Conservation (phyloP, 257 asterid species). For the Agastache rugosa region DNA sequence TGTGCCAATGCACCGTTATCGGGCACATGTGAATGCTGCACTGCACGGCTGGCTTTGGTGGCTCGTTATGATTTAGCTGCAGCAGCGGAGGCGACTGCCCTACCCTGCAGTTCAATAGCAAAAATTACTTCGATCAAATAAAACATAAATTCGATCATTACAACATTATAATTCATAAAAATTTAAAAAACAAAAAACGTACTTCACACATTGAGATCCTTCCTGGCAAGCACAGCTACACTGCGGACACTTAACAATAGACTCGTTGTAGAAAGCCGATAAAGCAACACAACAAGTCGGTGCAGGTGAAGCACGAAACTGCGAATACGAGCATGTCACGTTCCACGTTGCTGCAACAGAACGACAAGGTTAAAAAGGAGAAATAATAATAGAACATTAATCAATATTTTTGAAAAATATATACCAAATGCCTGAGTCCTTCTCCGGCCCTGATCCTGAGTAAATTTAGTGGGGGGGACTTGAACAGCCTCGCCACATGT, state of each 20-base stretch:
- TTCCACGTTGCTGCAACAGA: slow-evolving; percentile 69
- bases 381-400: too few species aligned
- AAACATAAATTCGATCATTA: not conserved
- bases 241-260: slow-evolving; percentile 65
- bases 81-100: slow-evolving; percentile 55
- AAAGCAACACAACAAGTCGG: slow-evolving; percentile 82
- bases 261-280: slow-evolving; percentile 72
- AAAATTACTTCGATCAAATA: too few species aligned
- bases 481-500: slow-evolving; percentile 61
- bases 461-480: slow-evolving; percentile 65
- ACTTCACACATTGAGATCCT: slow-evolving; percentile 60
- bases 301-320: slow-evolving; percentile 59
- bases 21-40: slow-evolving; percentile 86
- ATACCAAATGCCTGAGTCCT: slow-evolving; percentile 69
- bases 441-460: slow-evolving; percentile 66
- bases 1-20: slow-evolving; percentile 78
- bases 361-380: not conserved
- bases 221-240: slow-evolving; percentile 80
- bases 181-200: not conserved
- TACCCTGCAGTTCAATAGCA: slow-evolving; percentile 30
- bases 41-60: slow-evolving; percentile 49
- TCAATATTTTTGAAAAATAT: not conserved
- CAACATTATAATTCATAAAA: not conserved
- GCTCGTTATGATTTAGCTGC: slow-evolving; percentile 49
- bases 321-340: slow-evolving; percentile 76